A percentile compares a stretch with the other conserved stretches of the same genome.
Evolutionary conservation across 495 filamentous ascomycete genomes (phyloP).

Genomic region (Tuber brumale): DNA sequence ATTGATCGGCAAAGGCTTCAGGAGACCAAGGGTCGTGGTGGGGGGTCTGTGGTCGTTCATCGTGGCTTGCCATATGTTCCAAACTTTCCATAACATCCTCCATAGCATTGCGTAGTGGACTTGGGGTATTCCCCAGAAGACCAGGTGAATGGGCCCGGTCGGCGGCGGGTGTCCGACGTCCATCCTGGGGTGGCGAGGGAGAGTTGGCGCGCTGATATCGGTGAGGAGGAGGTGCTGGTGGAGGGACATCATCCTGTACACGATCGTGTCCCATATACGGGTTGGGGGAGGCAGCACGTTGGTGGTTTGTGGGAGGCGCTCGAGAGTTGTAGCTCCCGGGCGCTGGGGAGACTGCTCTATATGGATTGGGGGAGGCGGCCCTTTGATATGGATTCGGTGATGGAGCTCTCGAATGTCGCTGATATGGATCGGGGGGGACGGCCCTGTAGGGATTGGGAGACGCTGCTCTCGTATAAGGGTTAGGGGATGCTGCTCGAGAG

Average conservation of each 20-base stretch:
- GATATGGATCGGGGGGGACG: constrained; percentile 44
- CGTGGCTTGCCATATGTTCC: constrained; percentile 63
- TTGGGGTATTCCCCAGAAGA: constrained; percentile 68
- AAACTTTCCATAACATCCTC: constrained; percentile 96
- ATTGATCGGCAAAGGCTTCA: constrained; percentile 68
- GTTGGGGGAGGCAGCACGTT: constrained; percentile 32
- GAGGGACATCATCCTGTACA: constrained; percentile 13
- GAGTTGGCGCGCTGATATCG: constrained; percentile 42
- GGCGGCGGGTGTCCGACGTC: constrained; percentile 41
- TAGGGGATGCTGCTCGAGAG: constrained; percentile 41
- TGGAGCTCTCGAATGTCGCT: constrained; percentile 41
- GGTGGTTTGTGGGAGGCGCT: constrained; percentile 48
- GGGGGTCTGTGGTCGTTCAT: constrained; percentile 54
- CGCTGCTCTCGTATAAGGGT: constrained; percentile 42
- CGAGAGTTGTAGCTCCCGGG: constrained; percentile 43
- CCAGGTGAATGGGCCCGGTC: constrained; percentile 57
- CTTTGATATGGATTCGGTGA: constrained; percentile 46
- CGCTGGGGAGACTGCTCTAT: constrained; percentile 33
- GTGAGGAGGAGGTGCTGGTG: constrained; percentile 37
- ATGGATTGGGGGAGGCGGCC: constrained; percentile 41
- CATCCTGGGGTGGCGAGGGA: constrained; percentile 46
- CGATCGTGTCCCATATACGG: constrained; percentile 22
- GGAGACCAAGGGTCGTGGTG: constrained; percentile 78
- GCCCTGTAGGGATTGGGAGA: constrained; percentile 39
- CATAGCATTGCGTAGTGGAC: constrained; percentile 88